These are phyloP conservation scores for Colletotrichum scovillei DNA, from an alignment of 2,329 filamentous ascomycete genomes.

Conservation along the genomic window DNA sequence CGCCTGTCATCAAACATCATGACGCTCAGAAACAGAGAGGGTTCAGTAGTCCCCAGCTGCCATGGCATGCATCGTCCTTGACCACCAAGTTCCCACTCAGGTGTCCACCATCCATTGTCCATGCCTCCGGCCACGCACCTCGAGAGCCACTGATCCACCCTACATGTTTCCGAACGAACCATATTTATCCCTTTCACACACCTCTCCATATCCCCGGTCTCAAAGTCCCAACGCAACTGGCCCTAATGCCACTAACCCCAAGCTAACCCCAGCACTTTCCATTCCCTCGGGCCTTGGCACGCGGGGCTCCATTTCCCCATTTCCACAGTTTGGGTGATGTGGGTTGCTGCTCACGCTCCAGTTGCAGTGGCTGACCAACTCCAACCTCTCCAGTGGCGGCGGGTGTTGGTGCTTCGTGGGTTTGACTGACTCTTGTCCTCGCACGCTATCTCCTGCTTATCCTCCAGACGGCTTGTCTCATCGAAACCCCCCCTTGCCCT, in stretches of 20 bases:
- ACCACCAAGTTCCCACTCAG: neutral
- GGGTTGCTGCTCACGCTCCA: neutral
- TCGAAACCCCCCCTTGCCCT: slow-evolving; percentile 7
- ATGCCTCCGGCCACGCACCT: neutral
- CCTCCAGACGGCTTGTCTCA: neutral
- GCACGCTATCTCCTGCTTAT: neutral
- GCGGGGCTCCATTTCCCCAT: slow-evolving; percentile 26
- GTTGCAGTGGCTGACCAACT: slow-evolving; percentile 25
- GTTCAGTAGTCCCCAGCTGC: neutral
- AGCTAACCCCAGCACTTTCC: slow-evolving; percentile 24
- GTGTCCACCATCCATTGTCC: no score
- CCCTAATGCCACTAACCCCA: slow-evolving; percentile 14
- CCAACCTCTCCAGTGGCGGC: slow-evolving; percentile 8
- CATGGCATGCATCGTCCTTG: neutral
- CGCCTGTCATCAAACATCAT: neutral
- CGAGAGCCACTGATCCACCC: slow-evolving; percentile 8
- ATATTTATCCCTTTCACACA: slow-evolving; percentile 4
- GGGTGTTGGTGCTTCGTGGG: neutral
- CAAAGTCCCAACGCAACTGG: slow-evolving; percentile 18
- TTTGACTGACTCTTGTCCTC: slow-evolving; percentile 7
- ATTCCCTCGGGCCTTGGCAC: slow-evolving; percentile 36
- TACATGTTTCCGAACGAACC: slow-evolving; percentile 24
- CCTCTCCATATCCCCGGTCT: slow-evolving; percentile 1
- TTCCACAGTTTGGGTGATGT: neutral
- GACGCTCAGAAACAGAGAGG: neutral